These are phyloP conservation scores for Pholiota molesta DNA, from an alignment of 768 basidiomycete genomes.

Conservation along the genomic window DNA sequence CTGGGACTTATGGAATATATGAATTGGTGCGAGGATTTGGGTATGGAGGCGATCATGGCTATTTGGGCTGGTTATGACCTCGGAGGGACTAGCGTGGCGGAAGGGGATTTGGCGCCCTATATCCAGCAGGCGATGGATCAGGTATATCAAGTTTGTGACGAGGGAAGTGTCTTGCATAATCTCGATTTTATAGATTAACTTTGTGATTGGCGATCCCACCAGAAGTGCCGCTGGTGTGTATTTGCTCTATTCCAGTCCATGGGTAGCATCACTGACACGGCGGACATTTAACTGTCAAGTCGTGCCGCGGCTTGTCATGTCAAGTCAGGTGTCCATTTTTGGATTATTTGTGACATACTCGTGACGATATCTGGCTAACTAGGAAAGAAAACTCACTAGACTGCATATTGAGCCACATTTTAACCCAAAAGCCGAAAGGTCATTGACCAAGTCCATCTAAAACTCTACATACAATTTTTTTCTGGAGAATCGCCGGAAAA, in stretches of 20 bases:
- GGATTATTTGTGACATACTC: too few species aligned
- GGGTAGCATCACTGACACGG: not conserved
- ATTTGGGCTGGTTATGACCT: constrained; percentile 65
- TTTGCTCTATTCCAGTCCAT: not conserved
- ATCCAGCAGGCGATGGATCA: constrained; percentile 63
- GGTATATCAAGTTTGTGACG: constrained; percentile 26
- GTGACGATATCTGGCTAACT: too few species aligned
- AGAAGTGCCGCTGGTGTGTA: constrained; percentile 41
- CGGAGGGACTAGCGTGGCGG: constrained; percentile 45
- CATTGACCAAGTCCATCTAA: too few species aligned
- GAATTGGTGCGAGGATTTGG: constrained; percentile 59
- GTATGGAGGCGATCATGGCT: constrained; percentile 65
- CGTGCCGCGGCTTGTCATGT: too few species aligned
- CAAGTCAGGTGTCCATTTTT: too few species aligned
- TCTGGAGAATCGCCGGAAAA: too few species aligned
- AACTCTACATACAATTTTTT: too few species aligned
- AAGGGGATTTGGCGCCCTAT: constrained; percentile 48
- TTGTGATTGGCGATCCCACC: constrained; percentile 55
- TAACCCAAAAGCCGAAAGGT: too few species aligned
- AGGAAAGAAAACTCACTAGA: too few species aligned
- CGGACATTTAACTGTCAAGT: too few species aligned
- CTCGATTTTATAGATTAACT: constrained; percentile 50
- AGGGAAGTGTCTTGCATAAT: not conserved
- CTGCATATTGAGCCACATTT: too few species aligned
- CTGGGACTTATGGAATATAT: constrained; percentile 62